Evolutionary conservation across 495 filamentous ascomycete species (phyloP), one percentile per base, ranked within the genome.

Genomic region (Penicillium tannophilum): DNA sequence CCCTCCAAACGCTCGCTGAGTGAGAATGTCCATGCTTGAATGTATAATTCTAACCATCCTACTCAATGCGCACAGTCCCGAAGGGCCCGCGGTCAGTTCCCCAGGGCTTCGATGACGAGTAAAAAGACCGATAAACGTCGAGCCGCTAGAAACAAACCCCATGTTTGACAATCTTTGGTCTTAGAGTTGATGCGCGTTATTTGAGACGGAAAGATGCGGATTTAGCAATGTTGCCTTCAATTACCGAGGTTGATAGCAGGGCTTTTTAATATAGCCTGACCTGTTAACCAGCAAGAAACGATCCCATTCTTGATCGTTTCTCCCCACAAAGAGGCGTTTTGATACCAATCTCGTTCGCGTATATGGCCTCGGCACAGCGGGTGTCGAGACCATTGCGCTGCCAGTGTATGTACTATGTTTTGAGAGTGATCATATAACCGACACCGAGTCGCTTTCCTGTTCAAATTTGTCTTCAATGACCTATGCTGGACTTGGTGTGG

Each of bases 41-140:
- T 23, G 24, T 3, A 14, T 16, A 28, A 52, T 52, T 50, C 59
- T 55, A 56, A 66, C 44, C 33, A 43, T 19, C 6, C 30, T 56
- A 1, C 48, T 44, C 43, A 36, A 59, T 57, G 16, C 30, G 23
- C 39, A 63, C 60, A 93, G 92, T 97, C 67, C 92, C 92, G 11
- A 72, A 83, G 52, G 88, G 89, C 2, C 89, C 88, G 56, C 80
- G 92, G 55, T 82, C 84, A 59, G 84, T 86, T 59, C 81, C 91
- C 14, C 74, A 82, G 56, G 92, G 89, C 54, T 97, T 87, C 72
- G 92, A 91, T 69, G 92, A 97, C 68, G 67, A 76, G 62, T 76
- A 75, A 68, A 23, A 72, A 12, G 33, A 30, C 54, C 51, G 20
- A 58, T 47, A 30, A 50, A 55, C n/a, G 19, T 36, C 20, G 53